phyloP scores from a whole-genome alignment of 179 eudicot species.

The Beta macrorhiza region DNA sequence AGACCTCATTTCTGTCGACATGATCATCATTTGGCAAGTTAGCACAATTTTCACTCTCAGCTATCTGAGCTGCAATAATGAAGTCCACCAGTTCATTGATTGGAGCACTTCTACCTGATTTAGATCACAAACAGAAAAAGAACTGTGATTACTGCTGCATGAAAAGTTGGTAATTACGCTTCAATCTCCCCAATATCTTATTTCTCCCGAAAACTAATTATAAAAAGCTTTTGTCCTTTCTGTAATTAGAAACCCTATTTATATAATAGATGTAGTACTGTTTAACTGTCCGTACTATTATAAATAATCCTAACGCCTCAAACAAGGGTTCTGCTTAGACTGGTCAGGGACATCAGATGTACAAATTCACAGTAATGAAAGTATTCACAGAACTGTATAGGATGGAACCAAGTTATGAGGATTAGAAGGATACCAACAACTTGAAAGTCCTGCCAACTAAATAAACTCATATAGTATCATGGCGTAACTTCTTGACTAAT shows the following conservation, averaged over 20 bases:
- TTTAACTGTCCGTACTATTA: too few species aligned
- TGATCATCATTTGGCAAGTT: conserved; percentile 28
- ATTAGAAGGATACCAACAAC: not conserved
- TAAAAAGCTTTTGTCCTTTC: not conserved
- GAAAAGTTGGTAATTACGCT: not conserved
- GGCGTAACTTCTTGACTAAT: not conserved
- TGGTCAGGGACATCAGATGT: too few species aligned
- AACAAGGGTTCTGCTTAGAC: too few species aligned
- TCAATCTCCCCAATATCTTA: not conserved
- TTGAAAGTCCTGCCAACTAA: not conserved
- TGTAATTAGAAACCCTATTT: too few species aligned
- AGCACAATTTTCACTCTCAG: conserved; percentile 47
- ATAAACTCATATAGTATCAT: not conserved
- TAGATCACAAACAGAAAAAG: conserved; percentile 1
- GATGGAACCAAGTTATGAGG: not conserved
- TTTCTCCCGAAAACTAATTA: not conserved
- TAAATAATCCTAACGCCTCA: too few species aligned
- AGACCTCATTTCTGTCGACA: conserved; percentile 52
- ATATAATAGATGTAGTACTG: too few species aligned
- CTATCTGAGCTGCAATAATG: conserved; percentile 82
- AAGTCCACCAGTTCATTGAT: conserved; percentile 73
- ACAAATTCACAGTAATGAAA: not conserved
- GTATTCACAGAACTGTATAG: not conserved
- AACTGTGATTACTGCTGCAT: not conserved
- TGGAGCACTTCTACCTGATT: conserved; percentile 70